Percentiles rank a stretch among this genome's conserved stretches.
Evolutionary conservation across 176 grass and related monocot genomes (phyloP).

Genomic region (Zoysia pacifica): DNA sequence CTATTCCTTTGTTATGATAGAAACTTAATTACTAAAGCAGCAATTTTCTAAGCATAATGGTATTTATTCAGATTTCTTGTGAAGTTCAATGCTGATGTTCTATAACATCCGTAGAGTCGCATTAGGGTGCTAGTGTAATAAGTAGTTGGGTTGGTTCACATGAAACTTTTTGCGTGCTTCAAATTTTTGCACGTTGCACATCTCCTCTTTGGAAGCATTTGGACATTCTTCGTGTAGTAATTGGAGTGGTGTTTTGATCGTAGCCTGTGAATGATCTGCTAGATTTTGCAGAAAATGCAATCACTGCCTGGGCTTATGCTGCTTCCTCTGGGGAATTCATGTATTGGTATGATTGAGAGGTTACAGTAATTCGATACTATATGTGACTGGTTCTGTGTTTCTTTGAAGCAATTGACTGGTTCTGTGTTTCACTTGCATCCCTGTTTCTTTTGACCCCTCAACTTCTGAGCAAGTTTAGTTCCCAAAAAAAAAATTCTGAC

Average conservation of each 20-base stretch:
- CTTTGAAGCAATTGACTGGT: neutral
- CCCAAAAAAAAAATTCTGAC: neutral
- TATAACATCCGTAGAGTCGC: neutral
- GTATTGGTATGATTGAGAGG: neutral
- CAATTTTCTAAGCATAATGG: constrained; percentile 9
- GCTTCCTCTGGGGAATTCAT: constrained; percentile 15
- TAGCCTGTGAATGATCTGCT: neutral
- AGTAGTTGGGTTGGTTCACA: neutral
- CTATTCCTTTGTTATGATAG: constrained; percentile 27
- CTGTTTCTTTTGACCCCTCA: neutral
- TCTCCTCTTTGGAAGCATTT: neutral
- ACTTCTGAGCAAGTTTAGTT: neutral
- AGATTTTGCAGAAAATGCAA: neutral
- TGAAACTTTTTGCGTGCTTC: constrained; percentile 13
- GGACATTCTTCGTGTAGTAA: neutral
- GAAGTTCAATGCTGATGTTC: neutral
- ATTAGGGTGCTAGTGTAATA: neutral
- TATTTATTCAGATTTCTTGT: constrained; percentile 1
- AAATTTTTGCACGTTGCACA: neutral
- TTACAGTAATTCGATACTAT: neutral
- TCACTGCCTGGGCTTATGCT: neutral
- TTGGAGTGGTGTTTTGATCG: neutral
- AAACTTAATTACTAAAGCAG: constrained; percentile 28
- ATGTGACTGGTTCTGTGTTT: constrained; percentile 6
- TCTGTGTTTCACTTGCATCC: neutral